A percentile compares a stretch with the other conserved stretches of the same genome.
Evolutionary conservation across 208 protist genomes (phyloP).

Genomic region (Vickermania spadyakhi): DNA sequence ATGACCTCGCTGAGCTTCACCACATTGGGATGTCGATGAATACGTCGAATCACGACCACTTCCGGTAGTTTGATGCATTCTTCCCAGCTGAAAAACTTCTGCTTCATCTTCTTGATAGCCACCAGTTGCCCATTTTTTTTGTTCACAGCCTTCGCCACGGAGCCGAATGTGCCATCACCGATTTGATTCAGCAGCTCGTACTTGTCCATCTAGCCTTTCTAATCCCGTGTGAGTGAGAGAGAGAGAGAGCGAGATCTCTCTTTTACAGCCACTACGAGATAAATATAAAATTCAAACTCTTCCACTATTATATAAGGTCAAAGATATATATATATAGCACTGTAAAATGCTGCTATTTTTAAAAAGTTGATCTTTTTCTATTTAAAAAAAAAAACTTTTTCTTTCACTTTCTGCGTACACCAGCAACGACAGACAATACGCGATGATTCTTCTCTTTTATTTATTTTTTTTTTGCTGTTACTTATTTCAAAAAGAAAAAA

Average conservation of each 20-base stretch:
- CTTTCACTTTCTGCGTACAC: too few relatives aligned
- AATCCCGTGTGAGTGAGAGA: too few relatives aligned
- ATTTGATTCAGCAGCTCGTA: conserved; percentile 92
- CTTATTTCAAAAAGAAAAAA: too few relatives aligned
- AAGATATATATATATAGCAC: conserved; percentile 4
- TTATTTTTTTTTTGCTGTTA: too few relatives aligned
- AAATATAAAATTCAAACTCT: too few relatives aligned
- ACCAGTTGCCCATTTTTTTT: conserved; percentile 91
- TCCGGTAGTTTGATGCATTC: conserved; percentile 95
- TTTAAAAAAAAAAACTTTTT: too few relatives aligned
- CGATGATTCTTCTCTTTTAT: too few relatives aligned
- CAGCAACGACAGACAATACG: too few relatives aligned
- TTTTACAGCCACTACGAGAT: too few relatives aligned
- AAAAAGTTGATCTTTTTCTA: too few relatives aligned
- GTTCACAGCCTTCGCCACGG: conserved; percentile 89
- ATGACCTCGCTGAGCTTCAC: conserved; percentile 97
- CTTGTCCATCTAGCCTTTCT: conserved; percentile 72
- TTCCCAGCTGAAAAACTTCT: conserved; percentile 96
- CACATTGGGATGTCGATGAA: conserved; percentile 95
- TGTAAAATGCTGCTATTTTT: conserved; percentile 9
- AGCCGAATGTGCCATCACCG: conserved; percentile 96
- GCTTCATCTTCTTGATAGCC: conserved; percentile 99
- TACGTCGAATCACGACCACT: conserved; percentile 88
- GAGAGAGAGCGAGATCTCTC: too few relatives aligned
- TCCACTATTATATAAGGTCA: too few relatives aligned